Conservation (phyloP, 176 grass and related monocot genomes). For the Ampelocalamus luodianensis region DNA sequence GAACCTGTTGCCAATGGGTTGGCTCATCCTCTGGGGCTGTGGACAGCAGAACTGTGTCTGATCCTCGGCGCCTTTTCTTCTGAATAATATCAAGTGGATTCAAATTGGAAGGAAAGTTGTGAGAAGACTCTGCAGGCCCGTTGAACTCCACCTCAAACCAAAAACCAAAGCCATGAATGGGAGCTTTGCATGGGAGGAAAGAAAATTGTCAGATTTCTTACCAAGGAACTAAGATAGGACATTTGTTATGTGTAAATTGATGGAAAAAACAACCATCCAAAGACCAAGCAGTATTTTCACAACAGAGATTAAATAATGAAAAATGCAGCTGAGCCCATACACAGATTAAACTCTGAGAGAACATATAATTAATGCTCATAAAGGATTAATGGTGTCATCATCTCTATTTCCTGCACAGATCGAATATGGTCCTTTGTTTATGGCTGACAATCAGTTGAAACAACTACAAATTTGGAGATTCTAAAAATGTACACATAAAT, state of each 20-base stretch:
- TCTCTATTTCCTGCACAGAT: constrained; percentile 16
- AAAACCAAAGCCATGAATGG: constrained; percentile 91
- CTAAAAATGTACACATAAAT: background rate
- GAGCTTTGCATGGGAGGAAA: constrained; percentile 55
- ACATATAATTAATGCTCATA: background rate
- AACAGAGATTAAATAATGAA: constrained; percentile 30
- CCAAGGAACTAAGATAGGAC: constrained; percentile 14
- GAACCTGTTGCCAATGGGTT: constrained; percentile 93
- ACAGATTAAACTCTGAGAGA: background rate
- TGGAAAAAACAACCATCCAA: background rate
- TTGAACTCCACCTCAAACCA: constrained; percentile 98
- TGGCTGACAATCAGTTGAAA: background rate
- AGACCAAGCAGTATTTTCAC: background rate
- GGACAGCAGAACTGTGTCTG: constrained; percentile 69
- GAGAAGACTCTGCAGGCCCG: constrained; percentile 58
- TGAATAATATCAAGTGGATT: constrained; percentile 56
- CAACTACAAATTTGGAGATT: constrained; percentile 21
- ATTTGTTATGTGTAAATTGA: constrained; percentile 10
- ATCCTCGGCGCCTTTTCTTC: constrained; percentile 59
- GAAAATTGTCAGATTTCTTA: constrained; percentile 34
- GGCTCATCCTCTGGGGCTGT: constrained; percentile 86
- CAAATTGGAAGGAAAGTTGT: constrained; percentile 40
- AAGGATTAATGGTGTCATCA: background rate
- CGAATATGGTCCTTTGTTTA: background rate
- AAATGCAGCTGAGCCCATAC: background rate